Evolutionary conservation across 1,139 yeast genomes (phyloP), one percentile per base, ranked within the genome.

Genomic region (Geotrichum europaeum): DNA sequence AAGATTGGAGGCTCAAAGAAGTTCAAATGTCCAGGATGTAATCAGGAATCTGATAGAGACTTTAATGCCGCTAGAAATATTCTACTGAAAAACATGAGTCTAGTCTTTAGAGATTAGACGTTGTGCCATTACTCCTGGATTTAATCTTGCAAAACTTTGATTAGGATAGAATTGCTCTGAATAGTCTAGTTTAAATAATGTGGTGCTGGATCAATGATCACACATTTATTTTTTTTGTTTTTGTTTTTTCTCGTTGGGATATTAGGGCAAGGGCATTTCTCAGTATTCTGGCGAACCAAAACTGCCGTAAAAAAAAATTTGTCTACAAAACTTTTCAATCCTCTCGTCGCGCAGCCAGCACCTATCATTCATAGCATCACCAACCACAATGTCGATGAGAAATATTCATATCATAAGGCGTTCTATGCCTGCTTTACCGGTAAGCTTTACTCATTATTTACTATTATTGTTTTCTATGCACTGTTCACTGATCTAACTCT

Each of bases 331-430:
- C 53, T 49, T 49, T 49, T 49, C 25, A 36, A 15, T 43, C 9
- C 13, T 40, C 18, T 40, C 18, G 47, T 40, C 47, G 20, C 47
- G 4, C 47, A 40, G 47, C 18, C 47, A 40, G 47, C 47, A 40
- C 47, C 47, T 40, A 40, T 15, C 47, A 40, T n/a, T 40, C 10
- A 40, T n/a, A 40, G 47, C 55, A 36, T 28, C 47, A 36, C 49
- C 53, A 13, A 20, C 53, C 25, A 32, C n/a, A 10, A 32, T 45
- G 22, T 55, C 58, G 9, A 18, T 55, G 53, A 49, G 58, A 55
- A 49, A 49, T 13, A 43, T 24, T 25, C 32, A 49, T 18, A 24
- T 50, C n/a, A 25, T 55, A n/a, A 55, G 40, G 45, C 57, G 36
- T n/a, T 13, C 58, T 50, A 53, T 55, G 40, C 25, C 54, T 55